Percentiles rank a stretch among this genome's conserved stretches.
phyloP scores from a whole-genome alignment of 2,329 filamentous ascomycete genomes.

The Atkinsonella texensis region DNA sequence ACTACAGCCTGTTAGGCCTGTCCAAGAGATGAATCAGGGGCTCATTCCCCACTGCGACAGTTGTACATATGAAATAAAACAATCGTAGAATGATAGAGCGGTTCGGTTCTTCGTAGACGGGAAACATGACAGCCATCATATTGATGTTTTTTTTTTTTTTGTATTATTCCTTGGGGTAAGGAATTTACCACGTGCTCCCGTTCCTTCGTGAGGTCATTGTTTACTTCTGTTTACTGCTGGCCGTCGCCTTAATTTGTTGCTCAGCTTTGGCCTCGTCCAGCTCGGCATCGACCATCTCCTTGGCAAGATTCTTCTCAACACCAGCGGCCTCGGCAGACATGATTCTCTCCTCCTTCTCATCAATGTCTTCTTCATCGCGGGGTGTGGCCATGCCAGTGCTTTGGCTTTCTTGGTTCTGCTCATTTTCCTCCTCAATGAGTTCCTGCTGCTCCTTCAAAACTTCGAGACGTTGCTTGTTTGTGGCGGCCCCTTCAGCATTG shows the following conservation, averaged over 20 bases:
- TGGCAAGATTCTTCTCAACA: constrained; percentile 34
- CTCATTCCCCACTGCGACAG: constrained; percentile 1
- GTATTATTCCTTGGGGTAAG: not conserved
- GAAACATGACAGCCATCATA: not conserved
- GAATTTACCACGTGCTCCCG: not conserved
- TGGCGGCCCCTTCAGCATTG: constrained; percentile 90
- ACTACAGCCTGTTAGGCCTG: constrained; percentile 2
- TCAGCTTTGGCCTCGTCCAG: constrained; percentile 28
- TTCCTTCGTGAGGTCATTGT: not conserved
- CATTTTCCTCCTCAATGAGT: constrained; percentile 91
- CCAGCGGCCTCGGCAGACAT: constrained; percentile 36
- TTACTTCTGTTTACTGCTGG: not conserved
- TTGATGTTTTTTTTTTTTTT: not conserved
- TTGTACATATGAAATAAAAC: constrained; percentile 14
- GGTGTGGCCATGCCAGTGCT: constrained; percentile 62
- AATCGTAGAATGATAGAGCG: constrained; percentile 13
- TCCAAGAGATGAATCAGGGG: not conserved
- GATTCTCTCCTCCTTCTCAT: constrained; percentile 75
- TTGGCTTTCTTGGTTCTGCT: constrained; percentile 75
- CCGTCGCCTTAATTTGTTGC: constrained; percentile 13
- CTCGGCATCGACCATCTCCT: constrained; percentile 45
- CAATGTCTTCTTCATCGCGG: constrained; percentile 83
- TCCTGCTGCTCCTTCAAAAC: constrained; percentile 98
- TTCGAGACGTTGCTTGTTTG: constrained; percentile 97
- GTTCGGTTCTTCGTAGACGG: not conserved